Evolutionary conservation across 352 stramenopile species (phyloP), one percentile per base, ranked within the genome.

Genomic region (Pythium folliculosum): DNA sequence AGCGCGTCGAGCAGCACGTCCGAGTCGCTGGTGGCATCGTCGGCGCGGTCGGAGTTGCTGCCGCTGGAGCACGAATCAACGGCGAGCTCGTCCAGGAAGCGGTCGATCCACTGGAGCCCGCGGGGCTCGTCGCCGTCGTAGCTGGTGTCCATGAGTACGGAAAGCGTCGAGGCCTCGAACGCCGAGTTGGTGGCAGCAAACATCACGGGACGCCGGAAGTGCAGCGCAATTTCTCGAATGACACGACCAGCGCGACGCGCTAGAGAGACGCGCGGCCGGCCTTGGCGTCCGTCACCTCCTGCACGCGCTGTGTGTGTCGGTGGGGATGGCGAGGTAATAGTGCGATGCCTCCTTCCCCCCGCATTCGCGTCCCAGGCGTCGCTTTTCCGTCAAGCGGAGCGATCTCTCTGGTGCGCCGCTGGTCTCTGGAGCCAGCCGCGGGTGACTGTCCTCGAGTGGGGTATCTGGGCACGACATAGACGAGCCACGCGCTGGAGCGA

Each of bases 71-170:
- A 25, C 14, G 19, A 32, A 10, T 54, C 48, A 2, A 54, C 19
- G 19, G 25, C 48, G 48, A 54, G 48, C 48, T 54, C 48, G 12
- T 54, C 48, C 1, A 54, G n/a, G 48, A 54, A 54, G 5, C 48
- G n/a, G 22, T 54, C 48, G 22, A 54, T 54, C 48, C 48, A 54
- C 16, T 37, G 19, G 19, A 54, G 37, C 14, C 14, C 37, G 37
- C 10, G 37, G 37, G 37, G 3, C 10, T 17, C 37, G 37, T 43
- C 37, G 37, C 10, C 10, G 37, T 43, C 37, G 27, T n/a, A n/a
- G n/a, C 27, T 32, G 27, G 27, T 32, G 27, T 32, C 27, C 27
- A 32, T 32, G 27, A 32, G 27, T 5, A 32, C 27, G 5, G 27
- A 32, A 32, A 32, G 27, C 27, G 27, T 32, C 27, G 27, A 2